These are phyloP conservation scores for Yamadazyma philogaea DNA, from an alignment of 805 yeast species.

Conservation along the genomic window DNA sequence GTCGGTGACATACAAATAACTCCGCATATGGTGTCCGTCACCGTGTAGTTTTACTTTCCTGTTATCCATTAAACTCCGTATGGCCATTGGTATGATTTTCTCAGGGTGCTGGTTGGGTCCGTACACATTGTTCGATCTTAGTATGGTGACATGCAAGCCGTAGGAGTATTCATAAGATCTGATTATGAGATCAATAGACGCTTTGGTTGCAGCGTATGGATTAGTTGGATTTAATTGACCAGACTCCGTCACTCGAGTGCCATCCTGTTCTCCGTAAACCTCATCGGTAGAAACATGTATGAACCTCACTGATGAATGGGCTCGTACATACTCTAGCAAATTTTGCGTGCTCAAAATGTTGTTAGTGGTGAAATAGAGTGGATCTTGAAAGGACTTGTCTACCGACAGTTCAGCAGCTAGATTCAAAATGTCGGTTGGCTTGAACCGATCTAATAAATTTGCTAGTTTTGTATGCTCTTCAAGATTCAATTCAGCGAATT, in stretches of 20 bases:
- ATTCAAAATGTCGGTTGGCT: slow-evolving; percentile 35
- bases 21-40: slow-evolving; percentile 40
- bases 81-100: slow-evolving; percentile 41
- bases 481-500: slow-evolving; percentile 34
- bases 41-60: slow-evolving; percentile 45
- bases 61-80: slow-evolving; percentile 22
- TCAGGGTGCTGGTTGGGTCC: slow-evolving; percentile 56
- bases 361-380: slow-evolving; percentile 41
- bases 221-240: slow-evolving; percentile 47
- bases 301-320: slow-evolving; percentile 16
- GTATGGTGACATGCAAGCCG: slow-evolving; percentile 37
- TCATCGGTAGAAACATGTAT: slow-evolving; percentile 58
- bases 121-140: slow-evolving; percentile 52
- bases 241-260: slow-evolving; percentile 28
- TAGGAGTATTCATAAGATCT: slow-evolving; percentile 44
- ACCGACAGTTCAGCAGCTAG: slow-evolving; percentile 58
- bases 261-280: slow-evolving; percentile 49
- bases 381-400: slow-evolving; percentile 47
- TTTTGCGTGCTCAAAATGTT: slow-evolving; percentile 49
- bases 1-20: slow-evolving; percentile 46
- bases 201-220: slow-evolving; percentile 58
- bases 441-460: slow-evolving; percentile 14
- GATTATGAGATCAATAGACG: slow-evolving; percentile 49
- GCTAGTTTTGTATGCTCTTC: slow-evolving; percentile 23
- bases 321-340: slow-evolving; percentile 41